Percentiles rank a stretch among this genome's conserved stretches.
Evolutionary conservation across 805 yeast species (phyloP).

Genomic region (Hanseniaspora singularis): DNA sequence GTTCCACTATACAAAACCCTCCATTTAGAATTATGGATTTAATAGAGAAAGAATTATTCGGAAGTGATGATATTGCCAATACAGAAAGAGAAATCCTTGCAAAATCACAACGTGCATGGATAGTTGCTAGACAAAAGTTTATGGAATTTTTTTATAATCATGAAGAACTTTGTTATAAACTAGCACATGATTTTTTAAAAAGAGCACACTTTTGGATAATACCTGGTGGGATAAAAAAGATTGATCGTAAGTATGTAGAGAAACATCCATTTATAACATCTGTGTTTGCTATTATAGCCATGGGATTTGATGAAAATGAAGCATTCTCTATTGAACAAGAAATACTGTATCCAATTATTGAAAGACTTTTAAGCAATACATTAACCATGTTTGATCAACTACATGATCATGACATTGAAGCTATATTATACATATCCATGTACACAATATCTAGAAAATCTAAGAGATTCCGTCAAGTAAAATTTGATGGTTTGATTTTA

Average conservation of each 20-base stretch:
- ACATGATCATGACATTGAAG: conserved; percentile 50
- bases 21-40: conserved; percentile 31
- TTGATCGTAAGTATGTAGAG: conserved; percentile 36
- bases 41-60: conserved; percentile 32
- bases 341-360: conserved; percentile 37
- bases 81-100: conserved; percentile 25
- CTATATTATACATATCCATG: conserved; percentile 42
- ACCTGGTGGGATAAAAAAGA: conserved; percentile 46
- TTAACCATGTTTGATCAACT: conserved; percentile 39
- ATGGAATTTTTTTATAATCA: conserved; percentile 36
- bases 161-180: conserved; percentile 33
- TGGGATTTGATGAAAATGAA: conserved; percentile 45
- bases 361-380: conserved; percentile 39
- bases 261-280: conserved; percentile 45
- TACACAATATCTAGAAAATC: conserved; percentile 46
- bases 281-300: conserved; percentile 42
- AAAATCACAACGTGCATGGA: conserved; percentile 28
- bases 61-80: conserved; percentile 18
- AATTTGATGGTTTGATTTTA: conserved; percentile 41
- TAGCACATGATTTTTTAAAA: conserved; percentile 38
- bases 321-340: conserved; percentile 39
- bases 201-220: conserved; percentile 51
- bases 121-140: conserved; percentile 35
- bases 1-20: conserved; percentile 27
- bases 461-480: conserved; percentile 34